These are phyloP conservation scores for Boletellus ananiceps DNA, from an alignment of 768 basidiomycete genomes.

Conservation along the genomic window DNA sequence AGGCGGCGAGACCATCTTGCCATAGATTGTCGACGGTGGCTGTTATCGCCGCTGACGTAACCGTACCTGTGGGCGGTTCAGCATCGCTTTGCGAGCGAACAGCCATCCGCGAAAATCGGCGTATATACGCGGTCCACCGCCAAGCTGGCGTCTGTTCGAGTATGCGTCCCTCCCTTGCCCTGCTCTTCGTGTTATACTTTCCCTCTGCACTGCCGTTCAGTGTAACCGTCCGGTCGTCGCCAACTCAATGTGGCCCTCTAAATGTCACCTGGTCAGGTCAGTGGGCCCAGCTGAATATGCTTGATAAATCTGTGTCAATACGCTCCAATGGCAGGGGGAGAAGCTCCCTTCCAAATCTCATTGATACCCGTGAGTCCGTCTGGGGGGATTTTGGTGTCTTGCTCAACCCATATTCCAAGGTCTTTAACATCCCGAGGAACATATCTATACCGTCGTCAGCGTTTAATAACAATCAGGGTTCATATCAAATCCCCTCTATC, in stretches of 20 bases:
- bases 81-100: too few relatives aligned
- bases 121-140: not conserved
- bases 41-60: constrained; percentile 20
- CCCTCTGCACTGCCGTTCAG: constrained; percentile 33
- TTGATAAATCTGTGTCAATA: not conserved
- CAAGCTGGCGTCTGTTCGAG: constrained; percentile 15
- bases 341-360: constrained; percentile 45
- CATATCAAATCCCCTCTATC: constrained; percentile 43
- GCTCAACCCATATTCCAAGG: constrained; percentile 32
- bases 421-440: constrained; percentile 50
- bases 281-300: constrained; percentile 8
- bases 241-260: constrained; percentile 62
- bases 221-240: constrained; percentile 44
- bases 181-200: constrained; percentile 22
- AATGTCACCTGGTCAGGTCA: constrained; percentile 59
- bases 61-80: not conserved
- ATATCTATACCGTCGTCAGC: constrained; percentile 52
- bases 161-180: constrained; percentile 26
- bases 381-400: not conserved
- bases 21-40: not conserved
- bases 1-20: not conserved
- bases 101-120: not conserved
- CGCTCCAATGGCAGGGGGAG: constrained; percentile 43
- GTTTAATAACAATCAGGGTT: constrained; percentile 50
- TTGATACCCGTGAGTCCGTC: constrained; percentile 46